These are phyloP conservation scores for Cryptococcus neoformans DNA, from an alignment of 1,284 basidiomycete genomes.

Conservation along the genomic window DNA sequence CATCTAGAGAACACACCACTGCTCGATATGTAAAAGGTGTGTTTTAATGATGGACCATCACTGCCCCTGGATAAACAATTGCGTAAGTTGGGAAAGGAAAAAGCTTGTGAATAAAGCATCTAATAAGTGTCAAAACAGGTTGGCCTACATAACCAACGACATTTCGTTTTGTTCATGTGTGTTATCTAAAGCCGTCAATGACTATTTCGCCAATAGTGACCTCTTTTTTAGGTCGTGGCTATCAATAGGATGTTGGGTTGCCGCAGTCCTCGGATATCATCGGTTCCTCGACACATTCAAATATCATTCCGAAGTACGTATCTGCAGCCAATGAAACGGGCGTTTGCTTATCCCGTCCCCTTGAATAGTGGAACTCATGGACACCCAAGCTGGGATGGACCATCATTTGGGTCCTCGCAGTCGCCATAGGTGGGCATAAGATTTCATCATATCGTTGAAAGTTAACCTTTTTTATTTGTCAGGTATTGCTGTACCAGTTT, in stretches of 20 bases:
- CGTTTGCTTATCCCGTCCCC: background rate
- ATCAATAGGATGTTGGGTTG: slow-evolving; percentile 59
- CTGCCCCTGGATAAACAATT: slow-evolving; percentile 94
- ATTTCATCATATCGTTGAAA: background rate
- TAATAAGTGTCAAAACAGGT: slow-evolving; percentile 50
- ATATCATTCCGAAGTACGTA: slow-evolving; percentile 52
- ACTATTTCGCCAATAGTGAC: background rate
- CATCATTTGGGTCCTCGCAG: slow-evolving; percentile 70
- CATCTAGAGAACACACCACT: slow-evolving; percentile 85
- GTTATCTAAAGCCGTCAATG: slow-evolving; percentile 23
- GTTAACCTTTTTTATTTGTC: slow-evolving; percentile 30
- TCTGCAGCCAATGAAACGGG: slow-evolving; percentile 28
- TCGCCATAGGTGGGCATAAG: slow-evolving; percentile 57
- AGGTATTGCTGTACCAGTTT: slow-evolving; percentile 73
- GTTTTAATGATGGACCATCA: slow-evolving; percentile 94
- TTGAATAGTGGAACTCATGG: slow-evolving; percentile 59
- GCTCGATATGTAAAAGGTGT: slow-evolving; percentile 86
- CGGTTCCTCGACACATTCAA: slow-evolving; percentile 53
- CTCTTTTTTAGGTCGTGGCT: slow-evolving; percentile 64
- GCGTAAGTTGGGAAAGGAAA: slow-evolving; percentile 52
- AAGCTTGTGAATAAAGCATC: background rate
- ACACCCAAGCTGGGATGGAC: slow-evolving; percentile 70
- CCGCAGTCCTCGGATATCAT: slow-evolving; percentile 59
- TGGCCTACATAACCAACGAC: slow-evolving; percentile 90
- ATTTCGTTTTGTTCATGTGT: slow-evolving; percentile 93